Percentiles rank a stretch among this genome's conserved stretches.
Conservation (phyloP, 139 green algal species). For the Chlorella sp. region DNA sequence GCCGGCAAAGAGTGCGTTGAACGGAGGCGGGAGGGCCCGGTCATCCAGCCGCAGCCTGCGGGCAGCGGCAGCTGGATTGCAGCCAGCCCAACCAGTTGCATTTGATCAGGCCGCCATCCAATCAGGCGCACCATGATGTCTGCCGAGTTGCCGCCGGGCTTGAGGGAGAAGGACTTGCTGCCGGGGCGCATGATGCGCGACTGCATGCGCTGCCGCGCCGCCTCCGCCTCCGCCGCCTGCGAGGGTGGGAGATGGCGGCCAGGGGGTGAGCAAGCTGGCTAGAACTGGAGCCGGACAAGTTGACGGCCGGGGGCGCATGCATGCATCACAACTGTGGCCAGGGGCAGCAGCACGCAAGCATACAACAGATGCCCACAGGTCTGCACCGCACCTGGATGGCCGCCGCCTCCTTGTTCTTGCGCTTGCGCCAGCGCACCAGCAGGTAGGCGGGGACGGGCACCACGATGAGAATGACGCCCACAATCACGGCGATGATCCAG, state of each 20-base stretch:
- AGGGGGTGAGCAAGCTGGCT: no score
- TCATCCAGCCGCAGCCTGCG: no score
- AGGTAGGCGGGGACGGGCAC: slow-evolving; percentile 20
- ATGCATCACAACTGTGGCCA: no score
- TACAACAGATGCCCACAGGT: no score
- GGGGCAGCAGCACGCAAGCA: no score
- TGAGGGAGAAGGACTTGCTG: slow-evolving; percentile 37
- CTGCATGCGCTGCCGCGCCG: slow-evolving; percentile 26
- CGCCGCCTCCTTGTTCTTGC: slow-evolving; percentile 19
- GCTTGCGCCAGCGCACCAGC: slow-evolving; percentile 7
- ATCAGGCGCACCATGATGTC: slow-evolving; percentile 26
- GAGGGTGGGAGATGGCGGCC: no score
- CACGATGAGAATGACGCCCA: slow-evolving; percentile 18
- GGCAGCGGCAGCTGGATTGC: no score
- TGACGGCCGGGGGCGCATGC: no score
- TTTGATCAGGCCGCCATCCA: not conserved
- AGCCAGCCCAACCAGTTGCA: not conserved
- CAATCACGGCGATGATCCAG: slow-evolving; percentile 31
- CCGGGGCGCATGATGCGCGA: slow-evolving; percentile 23
- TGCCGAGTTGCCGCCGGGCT: not conserved
- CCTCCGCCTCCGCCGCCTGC: slow-evolving; percentile 20
- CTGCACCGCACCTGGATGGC: not conserved
- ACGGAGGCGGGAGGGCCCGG: no score
- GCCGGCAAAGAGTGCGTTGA: no score
- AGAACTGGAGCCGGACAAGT: no score